These are phyloP conservation scores for Gnaphalium uliginosum DNA, from an alignment of 129 eudicot genomes.

Conservation along the genomic window DNA sequence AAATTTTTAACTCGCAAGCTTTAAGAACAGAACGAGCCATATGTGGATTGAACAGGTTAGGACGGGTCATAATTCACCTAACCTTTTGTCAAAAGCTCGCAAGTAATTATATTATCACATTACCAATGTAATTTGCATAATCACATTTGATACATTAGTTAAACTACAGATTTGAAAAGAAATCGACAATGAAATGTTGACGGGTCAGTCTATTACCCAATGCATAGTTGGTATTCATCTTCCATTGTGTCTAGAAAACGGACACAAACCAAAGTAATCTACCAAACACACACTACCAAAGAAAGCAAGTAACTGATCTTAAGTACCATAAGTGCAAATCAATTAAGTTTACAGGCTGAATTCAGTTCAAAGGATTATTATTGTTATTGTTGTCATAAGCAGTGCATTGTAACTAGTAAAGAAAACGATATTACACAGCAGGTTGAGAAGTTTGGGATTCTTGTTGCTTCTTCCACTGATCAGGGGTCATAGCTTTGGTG, in stretches of 20 bases:
- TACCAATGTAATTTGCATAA: too few relatives aligned
- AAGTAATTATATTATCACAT: too few relatives aligned
- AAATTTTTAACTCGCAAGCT: too few relatives aligned
- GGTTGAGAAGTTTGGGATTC: conserved; percentile 56
- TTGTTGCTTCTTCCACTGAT: conserved; percentile 81
- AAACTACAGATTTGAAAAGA: too few relatives aligned
- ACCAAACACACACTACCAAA: conserved; percentile 16
- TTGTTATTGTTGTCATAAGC: conserved; percentile 10
- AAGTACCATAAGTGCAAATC: conserved; percentile 1
- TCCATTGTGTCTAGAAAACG: too few relatives aligned
- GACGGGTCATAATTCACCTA: too few relatives aligned
- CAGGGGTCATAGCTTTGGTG: conserved; percentile 76
- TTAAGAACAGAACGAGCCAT: too few relatives aligned
- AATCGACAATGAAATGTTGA: not conserved
- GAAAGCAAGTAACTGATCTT: conserved; percentile 15
- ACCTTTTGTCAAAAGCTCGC: too few relatives aligned
- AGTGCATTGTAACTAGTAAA: not conserved
- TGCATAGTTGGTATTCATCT: too few relatives aligned
- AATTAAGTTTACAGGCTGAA: conserved; percentile 23
- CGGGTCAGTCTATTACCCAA: too few relatives aligned
- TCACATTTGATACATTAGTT: too few relatives aligned
- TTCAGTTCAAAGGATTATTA: conserved; percentile 12
- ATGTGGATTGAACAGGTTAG: too few relatives aligned
- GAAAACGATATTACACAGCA: conserved; percentile 31
- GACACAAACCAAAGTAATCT: not conserved